phyloP scores from a whole-genome alignment of 176 grass and related monocot species.

The Oryza meyeriana region DNA sequence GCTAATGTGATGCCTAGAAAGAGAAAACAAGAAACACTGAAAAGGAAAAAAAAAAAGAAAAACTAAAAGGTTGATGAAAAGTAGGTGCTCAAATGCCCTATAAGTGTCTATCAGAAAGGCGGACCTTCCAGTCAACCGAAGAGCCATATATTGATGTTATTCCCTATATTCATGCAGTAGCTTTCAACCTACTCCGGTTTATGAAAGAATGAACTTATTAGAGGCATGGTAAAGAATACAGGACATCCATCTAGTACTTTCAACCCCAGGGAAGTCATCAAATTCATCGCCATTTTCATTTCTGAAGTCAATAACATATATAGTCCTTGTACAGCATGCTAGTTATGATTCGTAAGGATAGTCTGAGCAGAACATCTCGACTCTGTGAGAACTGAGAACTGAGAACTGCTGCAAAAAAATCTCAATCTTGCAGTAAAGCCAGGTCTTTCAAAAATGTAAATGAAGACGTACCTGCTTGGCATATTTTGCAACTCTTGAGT shows the following conservation, averaged over 20 bases:
- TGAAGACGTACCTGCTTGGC: constrained; percentile 19
- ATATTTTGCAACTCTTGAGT: constrained; percentile 22
- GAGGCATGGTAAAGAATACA: constrained; percentile 29
- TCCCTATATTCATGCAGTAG: not conserved
- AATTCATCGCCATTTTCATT: constrained; percentile 24
- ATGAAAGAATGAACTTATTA: constrained; percentile 17
- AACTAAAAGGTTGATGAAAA: constrained; percentile 3
- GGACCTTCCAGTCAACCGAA: constrained; percentile 18
- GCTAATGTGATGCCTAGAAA: not conserved
- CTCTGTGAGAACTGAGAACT: constrained; percentile 7
- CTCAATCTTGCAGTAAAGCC: constrained; percentile 26
- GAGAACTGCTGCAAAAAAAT: constrained; percentile 16
- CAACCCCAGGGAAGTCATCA: constrained; percentile 25
- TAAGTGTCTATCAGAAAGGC: constrained; percentile 4
- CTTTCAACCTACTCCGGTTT: not conserved
- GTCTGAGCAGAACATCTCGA: not conserved
- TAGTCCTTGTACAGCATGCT: constrained; percentile 9
- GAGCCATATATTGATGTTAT: not conserved
- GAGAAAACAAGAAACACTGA: not conserved
- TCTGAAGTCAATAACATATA: not conserved
- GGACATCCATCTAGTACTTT: constrained; percentile 22
- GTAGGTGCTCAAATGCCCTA: not conserved
- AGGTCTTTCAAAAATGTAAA: not conserved
- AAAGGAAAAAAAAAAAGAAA: not conserved
- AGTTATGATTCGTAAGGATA: constrained; percentile 6